These are phyloP conservation scores for Perkinsus olseni DNA, from an alignment of 169 alveolate genomes.

Conservation along the genomic window DNA sequence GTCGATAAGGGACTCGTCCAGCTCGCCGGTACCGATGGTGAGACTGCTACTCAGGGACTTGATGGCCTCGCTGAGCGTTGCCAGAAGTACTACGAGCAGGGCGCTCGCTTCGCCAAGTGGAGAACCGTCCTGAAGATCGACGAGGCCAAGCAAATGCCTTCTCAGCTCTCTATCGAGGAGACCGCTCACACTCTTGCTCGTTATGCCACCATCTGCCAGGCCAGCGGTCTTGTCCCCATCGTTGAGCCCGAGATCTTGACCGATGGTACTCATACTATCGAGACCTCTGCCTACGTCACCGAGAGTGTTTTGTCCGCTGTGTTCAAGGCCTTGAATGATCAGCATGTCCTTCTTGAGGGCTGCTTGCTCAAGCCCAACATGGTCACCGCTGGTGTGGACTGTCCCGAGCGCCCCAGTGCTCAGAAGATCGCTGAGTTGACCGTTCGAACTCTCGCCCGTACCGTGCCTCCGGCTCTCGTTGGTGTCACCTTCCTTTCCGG, in stretches of 20 bases:
- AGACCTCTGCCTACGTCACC: constrained; percentile 80
- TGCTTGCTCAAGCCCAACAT: constrained; percentile 94
- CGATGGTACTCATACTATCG: constrained; percentile 93
- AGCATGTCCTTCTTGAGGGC: constrained; percentile 92
- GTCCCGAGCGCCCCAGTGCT: constrained; percentile 71
- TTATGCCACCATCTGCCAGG: constrained; percentile 96
- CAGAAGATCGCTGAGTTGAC: constrained; percentile 89
- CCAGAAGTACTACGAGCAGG: constrained; percentile 87
- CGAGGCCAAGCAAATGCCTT: constrained; percentile 75
- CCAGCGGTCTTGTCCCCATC: constrained; percentile 93
- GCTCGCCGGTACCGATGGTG: constrained; percentile 82
- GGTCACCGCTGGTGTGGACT: constrained; percentile 94
- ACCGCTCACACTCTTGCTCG: constrained; percentile 96
- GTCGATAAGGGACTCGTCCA: constrained; percentile 89
- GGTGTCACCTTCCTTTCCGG: constrained; percentile 98
- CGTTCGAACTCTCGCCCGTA: constrained; percentile 83
- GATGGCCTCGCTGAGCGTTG: constrained; percentile 94
- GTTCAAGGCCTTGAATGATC: constrained; percentile 84
- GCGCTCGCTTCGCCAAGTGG: constrained; percentile 99
- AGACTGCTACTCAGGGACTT: constrained; percentile 74
- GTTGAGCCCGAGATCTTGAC: constrained; percentile 98
- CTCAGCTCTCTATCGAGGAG: constrained; percentile 80
- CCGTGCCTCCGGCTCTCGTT: constrained; percentile 91
- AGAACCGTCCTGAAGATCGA: constrained; percentile 93
- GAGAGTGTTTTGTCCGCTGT: constrained; percentile 87